These are phyloP conservation scores for Martiniozyma abietophila DNA, from an alignment of 805 yeast genomes.

Conservation along the genomic window DNA sequence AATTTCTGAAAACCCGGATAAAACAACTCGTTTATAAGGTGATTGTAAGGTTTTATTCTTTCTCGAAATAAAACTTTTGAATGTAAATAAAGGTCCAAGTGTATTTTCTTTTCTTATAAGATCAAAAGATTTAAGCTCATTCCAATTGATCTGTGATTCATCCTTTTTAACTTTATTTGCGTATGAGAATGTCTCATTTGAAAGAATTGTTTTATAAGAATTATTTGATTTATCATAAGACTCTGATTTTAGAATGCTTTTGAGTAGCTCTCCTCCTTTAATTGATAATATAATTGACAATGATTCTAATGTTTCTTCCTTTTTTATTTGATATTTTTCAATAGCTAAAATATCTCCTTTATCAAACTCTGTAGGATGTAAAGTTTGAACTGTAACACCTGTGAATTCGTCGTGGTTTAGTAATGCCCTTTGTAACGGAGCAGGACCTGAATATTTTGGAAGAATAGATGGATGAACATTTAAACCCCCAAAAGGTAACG, in stretches of 20 bases:
- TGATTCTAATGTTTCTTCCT: constrained; percentile 34
- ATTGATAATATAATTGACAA: constrained; percentile 45
- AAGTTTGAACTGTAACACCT: constrained; percentile 84
- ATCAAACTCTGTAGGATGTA: constrained; percentile 85
- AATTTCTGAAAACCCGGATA: constrained; percentile 30
- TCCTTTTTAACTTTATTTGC: constrained; percentile 47
- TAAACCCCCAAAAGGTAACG: constrained; percentile 55
- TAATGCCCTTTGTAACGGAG: constrained; percentile 79
- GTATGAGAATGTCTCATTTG: constrained; percentile 33
- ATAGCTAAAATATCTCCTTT: constrained; percentile 62
- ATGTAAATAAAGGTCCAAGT: constrained; percentile 48
- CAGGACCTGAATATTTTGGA: constrained; percentile 78
- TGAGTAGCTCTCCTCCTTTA: constrained; percentile 54
- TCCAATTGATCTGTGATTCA: constrained; percentile 43
- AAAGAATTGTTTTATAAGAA: constrained; percentile 13
- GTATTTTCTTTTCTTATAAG: constrained; percentile 38
- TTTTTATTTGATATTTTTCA: constrained; percentile 32
- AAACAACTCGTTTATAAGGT: constrained; percentile 33
- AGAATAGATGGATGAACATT: constrained; percentile 90
- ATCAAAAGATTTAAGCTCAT: constrained; percentile 24
- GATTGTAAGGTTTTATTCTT: constrained; percentile 16
- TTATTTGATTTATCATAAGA: constrained; percentile 18
- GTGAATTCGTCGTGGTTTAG: constrained; percentile 52
- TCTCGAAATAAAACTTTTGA: constrained; percentile 27
- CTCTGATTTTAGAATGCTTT: constrained; percentile 31